Conservation (phyloP, 495 filamentous ascomycete genomes). For the Niebla homalea region DNA sequence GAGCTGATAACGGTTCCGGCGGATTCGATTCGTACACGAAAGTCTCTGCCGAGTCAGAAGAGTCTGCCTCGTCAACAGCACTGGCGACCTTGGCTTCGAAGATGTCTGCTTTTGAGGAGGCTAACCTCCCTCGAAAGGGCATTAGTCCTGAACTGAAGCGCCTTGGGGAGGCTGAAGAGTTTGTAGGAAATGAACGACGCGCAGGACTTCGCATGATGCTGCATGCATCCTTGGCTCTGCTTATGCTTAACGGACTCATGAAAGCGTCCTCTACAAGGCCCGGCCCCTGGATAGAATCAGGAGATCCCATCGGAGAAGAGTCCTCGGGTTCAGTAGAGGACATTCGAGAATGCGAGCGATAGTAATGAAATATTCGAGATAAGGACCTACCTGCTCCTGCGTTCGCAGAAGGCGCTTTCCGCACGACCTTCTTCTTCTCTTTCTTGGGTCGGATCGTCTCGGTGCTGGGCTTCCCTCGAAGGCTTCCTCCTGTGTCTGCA, state of each 20-base stretch:
- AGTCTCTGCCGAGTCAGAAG: slow-evolving; percentile 93
- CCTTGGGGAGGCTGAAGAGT: not conserved
- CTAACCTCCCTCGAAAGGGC: slow-evolving; percentile 34
- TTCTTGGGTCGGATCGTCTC: slow-evolving; percentile 90
- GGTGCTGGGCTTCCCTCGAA: slow-evolving; percentile 75
- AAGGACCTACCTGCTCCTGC: slow-evolving; percentile 56
- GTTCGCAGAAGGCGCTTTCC: slow-evolving; percentile 59
- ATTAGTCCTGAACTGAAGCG: slow-evolving; percentile 36
- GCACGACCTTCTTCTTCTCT: slow-evolving; percentile 65
- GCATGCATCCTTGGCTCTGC: not conserved
- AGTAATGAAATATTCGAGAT: slow-evolving; percentile 19
- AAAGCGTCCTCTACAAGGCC: not conserved
- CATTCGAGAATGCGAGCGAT: slow-evolving; percentile 12
- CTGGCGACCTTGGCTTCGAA: slow-evolving; percentile 95
- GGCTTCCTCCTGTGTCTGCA: slow-evolving; percentile 49
- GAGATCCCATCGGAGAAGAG: not conserved
- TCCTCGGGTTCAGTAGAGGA: not conserved
- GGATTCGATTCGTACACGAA: slow-evolving; percentile 99
- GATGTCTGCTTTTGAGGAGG: slow-evolving; percentile 93
- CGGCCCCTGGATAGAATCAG: slow-evolving; percentile 1
- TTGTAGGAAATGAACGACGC: not conserved
- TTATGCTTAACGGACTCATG: not conserved
- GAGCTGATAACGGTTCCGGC: slow-evolving; percentile 57
- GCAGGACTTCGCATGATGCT: not conserved
- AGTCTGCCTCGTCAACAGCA: slow-evolving; percentile 83